A percentile compares a stretch with the other conserved stretches of the same genome.
These are phyloP conservation scores for Helianthus tuberosus DNA, from an alignment of 129 eudicot species.

Conservation along the genomic window DNA sequence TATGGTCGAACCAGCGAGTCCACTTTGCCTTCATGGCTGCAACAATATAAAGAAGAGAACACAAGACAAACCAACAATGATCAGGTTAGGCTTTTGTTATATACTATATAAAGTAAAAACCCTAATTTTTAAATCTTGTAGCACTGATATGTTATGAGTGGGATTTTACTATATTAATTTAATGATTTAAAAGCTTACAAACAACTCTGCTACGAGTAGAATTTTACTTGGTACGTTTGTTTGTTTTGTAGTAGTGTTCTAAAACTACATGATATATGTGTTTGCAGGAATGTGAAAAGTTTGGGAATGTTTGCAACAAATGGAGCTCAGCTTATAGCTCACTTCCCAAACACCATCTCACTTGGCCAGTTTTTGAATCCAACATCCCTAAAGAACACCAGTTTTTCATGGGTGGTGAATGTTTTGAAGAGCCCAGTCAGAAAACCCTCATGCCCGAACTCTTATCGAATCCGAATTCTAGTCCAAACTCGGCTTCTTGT, in stretches of 20 bases:
- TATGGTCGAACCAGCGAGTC: slow-evolving; percentile 39
- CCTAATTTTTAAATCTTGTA: not conserved
- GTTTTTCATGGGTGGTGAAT: slow-evolving; percentile 35
- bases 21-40: slow-evolving; percentile 84
- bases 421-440: slow-evolving; percentile 35
- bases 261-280: slow-evolving; percentile 7
- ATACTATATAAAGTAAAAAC: not conserved
- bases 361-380: slow-evolving; percentile 54
- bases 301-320: slow-evolving; percentile 63
- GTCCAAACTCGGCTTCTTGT: slow-evolving; percentile 88
- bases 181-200: too few species aligned
- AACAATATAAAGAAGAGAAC: slow-evolving; percentile 69
- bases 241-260: slow-evolving; percentile 4
- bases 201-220: not conserved
- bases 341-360: slow-evolving; percentile 33
- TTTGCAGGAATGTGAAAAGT: slow-evolving; percentile 58
- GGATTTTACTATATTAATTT: too few species aligned
- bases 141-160: too few species aligned
- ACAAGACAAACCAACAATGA: slow-evolving; percentile 31
- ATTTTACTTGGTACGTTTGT: not conserved
- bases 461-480: slow-evolving; percentile 81
- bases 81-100: slow-evolving; percentile 42
- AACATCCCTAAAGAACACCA: slow-evolving; percentile 51
- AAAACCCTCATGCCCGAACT: slow-evolving; percentile 59
- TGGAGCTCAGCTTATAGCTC: slow-evolving; percentile 43